These are phyloP conservation scores for Corymbia maculata DNA, from an alignment of 345 rosid genomes.

Conservation along the genomic window DNA sequence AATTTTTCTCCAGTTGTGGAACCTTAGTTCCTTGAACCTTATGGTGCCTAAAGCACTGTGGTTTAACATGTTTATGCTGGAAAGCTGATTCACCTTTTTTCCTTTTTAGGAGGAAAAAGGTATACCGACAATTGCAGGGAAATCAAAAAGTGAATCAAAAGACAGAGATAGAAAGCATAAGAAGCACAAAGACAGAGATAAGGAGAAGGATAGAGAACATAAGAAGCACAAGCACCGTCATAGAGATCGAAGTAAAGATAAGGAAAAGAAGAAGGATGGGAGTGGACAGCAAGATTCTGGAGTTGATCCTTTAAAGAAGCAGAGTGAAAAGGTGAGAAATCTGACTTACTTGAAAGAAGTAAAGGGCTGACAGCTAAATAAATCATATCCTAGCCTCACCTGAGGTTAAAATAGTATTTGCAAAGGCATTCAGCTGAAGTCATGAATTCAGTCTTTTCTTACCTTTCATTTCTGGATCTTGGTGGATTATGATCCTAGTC, in stretches of 20 bases:
- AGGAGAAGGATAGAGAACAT: not conserved
- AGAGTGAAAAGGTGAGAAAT: slow-evolving; percentile 70
- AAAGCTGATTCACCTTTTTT: not conserved
- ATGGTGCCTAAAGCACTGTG: not conserved
- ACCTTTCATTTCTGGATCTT: not conserved
- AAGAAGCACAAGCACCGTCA: slow-evolving; percentile 6
- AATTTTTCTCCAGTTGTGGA: not conserved
- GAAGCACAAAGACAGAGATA: slow-evolving; percentile 61
- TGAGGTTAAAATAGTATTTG: not conserved
- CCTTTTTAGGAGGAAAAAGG: slow-evolving; percentile 65
- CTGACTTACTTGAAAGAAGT: not conserved
- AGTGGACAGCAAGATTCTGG: slow-evolving; percentile 75
- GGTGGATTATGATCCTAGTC: not conserved
- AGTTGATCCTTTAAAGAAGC: slow-evolving; percentile 70
- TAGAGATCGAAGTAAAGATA: slow-evolving; percentile 54
- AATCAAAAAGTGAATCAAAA: slow-evolving; percentile 60
- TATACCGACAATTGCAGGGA: slow-evolving; percentile 59
- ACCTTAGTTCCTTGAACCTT: not conserved
- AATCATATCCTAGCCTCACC: not conserved
- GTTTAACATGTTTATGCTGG: not conserved
- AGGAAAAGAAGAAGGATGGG: slow-evolving; percentile 73
- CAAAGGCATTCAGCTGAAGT: not conserved
- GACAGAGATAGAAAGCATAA: slow-evolving; percentile 88
- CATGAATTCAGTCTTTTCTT: not conserved
- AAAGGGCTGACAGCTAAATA: not conserved